These are phyloP conservation scores for Neoboletus magnificus DNA, from an alignment of 768 basidiomycete genomes.

Conservation along the genomic window DNA sequence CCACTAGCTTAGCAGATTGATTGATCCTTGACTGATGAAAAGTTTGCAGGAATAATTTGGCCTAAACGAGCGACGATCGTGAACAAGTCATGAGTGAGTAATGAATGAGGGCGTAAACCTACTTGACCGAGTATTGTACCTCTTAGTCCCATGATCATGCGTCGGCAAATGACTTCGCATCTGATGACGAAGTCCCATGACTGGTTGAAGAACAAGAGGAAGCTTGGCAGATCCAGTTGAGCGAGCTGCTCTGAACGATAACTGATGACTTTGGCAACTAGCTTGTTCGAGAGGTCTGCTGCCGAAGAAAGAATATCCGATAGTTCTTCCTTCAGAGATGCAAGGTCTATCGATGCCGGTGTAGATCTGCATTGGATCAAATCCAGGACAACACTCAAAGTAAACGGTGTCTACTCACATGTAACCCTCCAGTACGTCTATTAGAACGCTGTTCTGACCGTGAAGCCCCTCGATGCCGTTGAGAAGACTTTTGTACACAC, in stretches of 20 bases:
- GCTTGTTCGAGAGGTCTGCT: constrained; percentile 81
- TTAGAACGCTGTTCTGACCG: constrained; percentile 52
- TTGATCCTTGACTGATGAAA: constrained; percentile 84
- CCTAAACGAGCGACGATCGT: constrained; percentile 40
- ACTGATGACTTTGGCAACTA: constrained; percentile 74
- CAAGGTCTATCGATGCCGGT: constrained; percentile 38
- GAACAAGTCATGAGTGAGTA: not conserved
- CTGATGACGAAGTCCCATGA: constrained; percentile 89
- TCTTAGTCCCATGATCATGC: constrained; percentile 91
- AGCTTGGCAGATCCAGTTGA: constrained; percentile 64
- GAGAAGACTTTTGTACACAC: constrained; percentile 60
- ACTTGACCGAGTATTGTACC: constrained; percentile 86
- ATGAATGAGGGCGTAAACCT: constrained; percentile 15
- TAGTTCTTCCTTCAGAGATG: constrained; percentile 61
- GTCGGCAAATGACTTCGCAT: constrained; percentile 79
- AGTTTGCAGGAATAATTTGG: constrained; percentile 79
- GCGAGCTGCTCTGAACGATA: constrained; percentile 79
- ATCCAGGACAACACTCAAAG: not conserved
- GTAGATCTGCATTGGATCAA: constrained; percentile 33
- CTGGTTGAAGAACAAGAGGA: constrained; percentile 76
- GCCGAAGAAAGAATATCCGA: constrained; percentile 74
- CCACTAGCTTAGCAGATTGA: constrained; percentile 83
- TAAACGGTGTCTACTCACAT: constrained; percentile 30
- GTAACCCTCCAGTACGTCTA: constrained; percentile 53
- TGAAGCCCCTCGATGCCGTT: constrained; percentile 68